phyloP scores from a whole-genome alignment of 2,329 filamentous ascomycete genomes.

The Cadophora gregata region DNA sequence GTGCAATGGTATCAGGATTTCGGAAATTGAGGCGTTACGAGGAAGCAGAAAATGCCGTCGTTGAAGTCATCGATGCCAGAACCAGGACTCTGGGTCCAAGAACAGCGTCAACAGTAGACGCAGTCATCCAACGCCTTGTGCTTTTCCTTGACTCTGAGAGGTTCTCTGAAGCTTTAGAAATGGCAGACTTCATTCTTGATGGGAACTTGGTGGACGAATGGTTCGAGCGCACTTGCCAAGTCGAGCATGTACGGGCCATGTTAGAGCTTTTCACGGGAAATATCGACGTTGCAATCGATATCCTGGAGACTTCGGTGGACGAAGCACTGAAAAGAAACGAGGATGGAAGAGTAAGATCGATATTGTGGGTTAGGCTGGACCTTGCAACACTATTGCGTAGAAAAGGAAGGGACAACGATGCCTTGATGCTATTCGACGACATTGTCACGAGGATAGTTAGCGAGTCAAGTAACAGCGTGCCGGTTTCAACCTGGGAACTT shows the following conservation, averaged over 20 bases:
- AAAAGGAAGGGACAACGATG: background rate
- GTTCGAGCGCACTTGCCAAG: background rate
- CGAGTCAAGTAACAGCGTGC: background rate
- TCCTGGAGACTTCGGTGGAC: background rate
- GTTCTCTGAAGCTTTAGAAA: background rate
- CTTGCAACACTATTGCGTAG: constrained; percentile 10
- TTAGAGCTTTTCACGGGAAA: background rate
- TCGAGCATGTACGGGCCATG: constrained; percentile 3
- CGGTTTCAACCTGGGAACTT: background rate
- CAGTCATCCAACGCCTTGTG: background rate
- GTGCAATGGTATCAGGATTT: constrained; percentile 1
- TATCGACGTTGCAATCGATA: background rate
- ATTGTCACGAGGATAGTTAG: background rate
- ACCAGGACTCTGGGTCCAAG: constrained; percentile 3
- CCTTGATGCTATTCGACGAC: background rate
- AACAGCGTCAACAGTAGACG: constrained; percentile 1
- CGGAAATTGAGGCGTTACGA: background rate
- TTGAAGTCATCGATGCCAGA: constrained; percentile 6
- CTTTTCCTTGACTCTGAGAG: constrained; percentile 1
- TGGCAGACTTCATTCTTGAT: background rate
- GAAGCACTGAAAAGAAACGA: background rate
- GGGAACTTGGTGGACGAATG: background rate
- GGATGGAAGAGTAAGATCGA: background rate
- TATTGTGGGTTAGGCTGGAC: background rate
- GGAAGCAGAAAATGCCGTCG: background rate